Evolutionary conservation across 371 early-diverging fungal genomes (phyloP).

Genomic region (Dentiscutata heterogama): DNA sequence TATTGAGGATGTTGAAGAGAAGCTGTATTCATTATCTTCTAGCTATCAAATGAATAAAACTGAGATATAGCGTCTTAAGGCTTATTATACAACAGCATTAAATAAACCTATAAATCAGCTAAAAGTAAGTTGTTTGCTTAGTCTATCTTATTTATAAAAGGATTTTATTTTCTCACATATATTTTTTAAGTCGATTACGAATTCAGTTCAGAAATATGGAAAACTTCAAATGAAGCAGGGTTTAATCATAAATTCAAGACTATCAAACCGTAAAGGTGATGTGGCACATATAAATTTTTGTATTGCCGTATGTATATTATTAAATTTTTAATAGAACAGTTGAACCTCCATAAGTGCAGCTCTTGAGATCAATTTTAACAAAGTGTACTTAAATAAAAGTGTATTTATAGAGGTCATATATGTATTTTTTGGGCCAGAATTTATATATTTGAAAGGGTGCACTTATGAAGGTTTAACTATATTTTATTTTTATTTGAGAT

Average conservation of each 20-base stretch:
- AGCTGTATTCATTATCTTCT: not conserved
- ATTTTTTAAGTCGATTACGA: not conserved
- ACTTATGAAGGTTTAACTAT: too few species aligned
- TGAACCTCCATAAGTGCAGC: too few species aligned
- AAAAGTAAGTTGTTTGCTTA: not conserved
- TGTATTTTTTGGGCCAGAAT: too few species aligned
- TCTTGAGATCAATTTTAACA: too few species aligned
- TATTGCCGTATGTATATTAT: constrained; percentile 6
- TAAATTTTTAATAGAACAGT: too few species aligned
- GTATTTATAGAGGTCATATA: too few species aligned
- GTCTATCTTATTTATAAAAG: not conserved
- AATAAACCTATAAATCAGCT: constrained; percentile 5
- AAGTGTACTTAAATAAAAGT: too few species aligned
- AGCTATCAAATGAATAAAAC: not conserved
- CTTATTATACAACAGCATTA: constrained; percentile 6
- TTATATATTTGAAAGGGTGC: too few species aligned
- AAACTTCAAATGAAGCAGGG: not conserved
- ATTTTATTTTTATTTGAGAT: too few species aligned
- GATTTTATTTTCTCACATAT: not conserved
- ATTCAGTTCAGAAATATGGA: not conserved
- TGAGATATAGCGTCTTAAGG: not conserved
- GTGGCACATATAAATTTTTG: not conserved
- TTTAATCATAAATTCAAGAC: not conserved
- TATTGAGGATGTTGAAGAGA: not conserved
- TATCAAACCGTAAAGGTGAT: not conserved